phyloP scores from a whole-genome alignment of 306 rosid genomes.

The Carpinus viminea region DNA sequence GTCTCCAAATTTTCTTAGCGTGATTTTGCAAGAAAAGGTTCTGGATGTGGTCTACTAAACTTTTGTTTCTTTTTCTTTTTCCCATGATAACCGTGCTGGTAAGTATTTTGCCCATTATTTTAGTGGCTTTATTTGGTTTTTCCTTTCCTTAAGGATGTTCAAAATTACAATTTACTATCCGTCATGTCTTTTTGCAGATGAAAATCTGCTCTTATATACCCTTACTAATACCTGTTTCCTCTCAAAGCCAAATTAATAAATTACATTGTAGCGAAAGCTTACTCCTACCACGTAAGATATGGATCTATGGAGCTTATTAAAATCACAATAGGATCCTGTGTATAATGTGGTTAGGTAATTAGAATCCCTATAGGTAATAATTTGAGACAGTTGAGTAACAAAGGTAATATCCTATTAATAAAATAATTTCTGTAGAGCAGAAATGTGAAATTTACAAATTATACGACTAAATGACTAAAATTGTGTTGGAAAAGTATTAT shows the following conservation, averaged over 20 bases:
- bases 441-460: not conserved
- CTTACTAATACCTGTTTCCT: not conserved
- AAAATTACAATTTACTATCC: not conserved
- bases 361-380: not conserved
- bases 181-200: not conserved
- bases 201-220: not conserved
- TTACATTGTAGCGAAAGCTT: not conserved
- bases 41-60: not conserved
- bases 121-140: too few relatives aligned
- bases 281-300: not conserved
- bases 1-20: too few relatives aligned
- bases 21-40: too few relatives aligned
- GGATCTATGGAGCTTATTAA: not conserved
- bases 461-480: not conserved
- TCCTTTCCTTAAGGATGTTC: too few relatives aligned
- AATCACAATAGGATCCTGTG: not conserved
- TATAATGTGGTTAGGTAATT: not conserved
- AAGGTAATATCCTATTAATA: not conserved
- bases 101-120: not conserved
- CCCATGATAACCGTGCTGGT: not conserved
- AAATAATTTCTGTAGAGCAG: not conserved
- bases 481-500: not conserved
- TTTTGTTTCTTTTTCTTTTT: not conserved
- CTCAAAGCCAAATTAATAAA: not conserved
- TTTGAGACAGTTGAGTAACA: not conserved